phyloP scores from a whole-genome alignment of 164 flowering plant species.

The Tinospora cordifolia region DNA sequence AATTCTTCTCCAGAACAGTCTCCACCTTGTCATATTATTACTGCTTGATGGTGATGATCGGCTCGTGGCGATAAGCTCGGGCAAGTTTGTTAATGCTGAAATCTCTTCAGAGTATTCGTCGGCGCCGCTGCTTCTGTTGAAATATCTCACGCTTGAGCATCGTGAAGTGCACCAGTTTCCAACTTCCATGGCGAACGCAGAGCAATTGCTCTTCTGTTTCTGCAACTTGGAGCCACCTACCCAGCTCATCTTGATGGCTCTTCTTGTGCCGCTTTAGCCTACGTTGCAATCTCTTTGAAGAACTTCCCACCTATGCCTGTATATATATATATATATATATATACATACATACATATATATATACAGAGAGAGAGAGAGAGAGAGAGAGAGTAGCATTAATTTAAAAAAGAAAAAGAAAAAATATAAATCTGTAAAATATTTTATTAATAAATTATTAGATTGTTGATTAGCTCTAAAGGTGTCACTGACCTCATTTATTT shows the following conservation, averaged over 20 bases:
- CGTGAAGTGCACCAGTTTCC: slow-evolving; percentile 27
- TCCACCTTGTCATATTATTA: slow-evolving; percentile 28
- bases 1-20: slow-evolving; percentile 39
- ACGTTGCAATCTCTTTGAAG: too few relatives aligned
- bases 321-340: not conserved
- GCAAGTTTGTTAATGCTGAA: not conserved
- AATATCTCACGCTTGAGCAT: slow-evolving; percentile 18
- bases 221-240: not conserved
- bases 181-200: slow-evolving; percentile 21
- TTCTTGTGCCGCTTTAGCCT: too few relatives aligned
- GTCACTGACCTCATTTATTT: too few relatives aligned
- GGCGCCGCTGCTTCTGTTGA: slow-evolving; percentile 7
- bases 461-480: too few relatives aligned
- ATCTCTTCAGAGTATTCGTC: not conserved
- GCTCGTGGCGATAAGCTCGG: not conserved
- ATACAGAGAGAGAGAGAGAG: not conserved
- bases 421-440: too few relatives aligned
- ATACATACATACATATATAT: not conserved
- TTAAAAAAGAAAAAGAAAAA: too few relatives aligned
- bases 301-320: too few relatives aligned
- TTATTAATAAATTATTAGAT: too few relatives aligned
- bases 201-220: slow-evolving; percentile 7
- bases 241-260: not conserved
- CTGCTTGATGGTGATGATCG: slow-evolving; percentile 8
- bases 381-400: not conserved